phyloP scores from a whole-genome alignment of 1,139 yeast species.

The Spathaspora sp. region DNA sequence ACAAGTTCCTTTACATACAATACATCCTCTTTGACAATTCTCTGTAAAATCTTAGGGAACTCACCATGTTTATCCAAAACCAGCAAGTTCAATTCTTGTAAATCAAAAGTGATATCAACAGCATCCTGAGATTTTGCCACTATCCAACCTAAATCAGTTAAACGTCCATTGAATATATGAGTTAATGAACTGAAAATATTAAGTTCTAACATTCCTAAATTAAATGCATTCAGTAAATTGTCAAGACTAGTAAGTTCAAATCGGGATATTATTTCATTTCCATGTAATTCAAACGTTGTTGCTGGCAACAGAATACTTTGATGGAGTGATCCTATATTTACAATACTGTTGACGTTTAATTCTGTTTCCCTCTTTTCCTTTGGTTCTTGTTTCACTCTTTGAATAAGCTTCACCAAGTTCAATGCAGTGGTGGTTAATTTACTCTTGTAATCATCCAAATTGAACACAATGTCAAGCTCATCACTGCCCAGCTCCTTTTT shows the following conservation, averaged over 20 bases:
- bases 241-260: slow-evolving; percentile 1
- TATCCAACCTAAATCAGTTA: slow-evolving; percentile 7
- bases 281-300: slow-evolving; percentile 10
- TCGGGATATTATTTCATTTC: slow-evolving; percentile 6
- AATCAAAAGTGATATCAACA: slow-evolving; percentile 8
- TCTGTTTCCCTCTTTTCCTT: not conserved
- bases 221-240: slow-evolving; percentile 6
- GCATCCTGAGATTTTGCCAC: slow-evolving; percentile 8
- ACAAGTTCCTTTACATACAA: slow-evolving; percentile 11
- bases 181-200: slow-evolving; percentile 11
- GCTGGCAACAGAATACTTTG: slow-evolving; percentile 15
- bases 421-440: slow-evolving; percentile 21
- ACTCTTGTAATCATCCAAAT: slow-evolving; percentile 25
- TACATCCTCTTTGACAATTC: slow-evolving; percentile 20
- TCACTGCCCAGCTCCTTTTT: slow-evolving; percentile 1
- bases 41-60: slow-evolving; percentile 9
- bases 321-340: slow-evolving; percentile 7
- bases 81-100: slow-evolving; percentile 8
- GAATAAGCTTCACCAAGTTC: slow-evolving; percentile 1
- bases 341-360: slow-evolving; percentile 5
- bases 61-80: slow-evolving; percentile 10
- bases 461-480: slow-evolving; percentile 18
- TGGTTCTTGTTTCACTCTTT: not conserved
- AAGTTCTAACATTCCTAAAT: slow-evolving; percentile 5
- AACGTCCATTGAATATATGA: slow-evolving; percentile 6